Base-by-base conservation (phyloP, 306 rosid species). In the Ormosia semicastrata region DNA sequence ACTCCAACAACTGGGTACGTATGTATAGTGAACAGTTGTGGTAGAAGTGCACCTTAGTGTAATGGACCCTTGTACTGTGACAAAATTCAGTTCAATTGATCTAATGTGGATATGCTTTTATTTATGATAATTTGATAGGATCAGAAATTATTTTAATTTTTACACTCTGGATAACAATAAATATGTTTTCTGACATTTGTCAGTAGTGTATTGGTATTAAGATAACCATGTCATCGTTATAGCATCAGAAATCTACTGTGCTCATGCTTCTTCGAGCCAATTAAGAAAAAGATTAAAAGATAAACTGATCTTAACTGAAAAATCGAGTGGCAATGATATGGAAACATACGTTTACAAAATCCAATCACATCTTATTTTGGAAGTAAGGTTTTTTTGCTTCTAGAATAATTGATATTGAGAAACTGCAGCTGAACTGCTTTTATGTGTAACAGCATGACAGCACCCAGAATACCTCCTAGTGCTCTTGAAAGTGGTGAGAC, bases 1-100 rank as follows among this genome's bases (percentile, higher is more conserved):
- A 93, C 99, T 77, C 99, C 99, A 39, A 95, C 98, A 62, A 95
- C 99, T n/a, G 99, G 97, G 97, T 95, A 90, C 79, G 94, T 82
- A 80, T 40, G 34, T 6, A 24, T 74, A 71, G 41, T 49, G 78
- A 40, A 17, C 65, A 3, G 47, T 24, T 34, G 34, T 57, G 76
- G 46, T 81, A 78, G 33, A 60, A 60, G 65, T 73, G 36, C 79
- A 62, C 72, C 58, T 76, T 33, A 18, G 14, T 34, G 75, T 58
- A 76, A 60, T 56, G 66, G 29, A 75, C 60, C 24, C 40, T 65
- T 70, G 24, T 30, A 63, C 18, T 49, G 10, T 52, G 30, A 59
- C 66, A 52, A 47, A 73, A 57, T 72, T 30, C 73, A 53, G 77
- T 77, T 64, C n/a, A 69, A 12, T n/a, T 54, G 43, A 63, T 62